Conservation (phyloP, 441 rosid species). For the Bruguiera hainesii region DNA sequence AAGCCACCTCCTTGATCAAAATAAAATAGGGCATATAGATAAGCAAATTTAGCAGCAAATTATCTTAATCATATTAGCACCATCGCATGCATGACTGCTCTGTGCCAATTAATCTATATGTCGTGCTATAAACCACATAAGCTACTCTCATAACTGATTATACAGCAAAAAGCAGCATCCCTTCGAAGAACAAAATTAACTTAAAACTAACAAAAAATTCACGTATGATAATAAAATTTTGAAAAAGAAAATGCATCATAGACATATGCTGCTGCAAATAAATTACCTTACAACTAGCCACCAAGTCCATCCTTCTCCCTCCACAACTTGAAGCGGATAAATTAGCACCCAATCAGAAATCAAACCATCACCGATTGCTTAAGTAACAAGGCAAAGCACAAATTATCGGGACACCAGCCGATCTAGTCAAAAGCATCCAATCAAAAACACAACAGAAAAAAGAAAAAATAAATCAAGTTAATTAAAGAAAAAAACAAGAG, state of each 20-base stretch:
- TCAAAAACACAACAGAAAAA: no score
- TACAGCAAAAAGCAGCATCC: no score
- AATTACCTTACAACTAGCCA: constrained; percentile 17
- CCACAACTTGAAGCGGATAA: constrained; percentile 26
- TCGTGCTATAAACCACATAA: no score
- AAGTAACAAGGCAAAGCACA: constrained; percentile 23
- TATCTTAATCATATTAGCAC: no score
- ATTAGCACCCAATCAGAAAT: constrained; percentile 12
- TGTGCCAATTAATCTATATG: no score
- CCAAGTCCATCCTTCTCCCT: constrained; percentile 27
- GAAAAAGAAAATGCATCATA: not conserved
- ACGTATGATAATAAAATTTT: not conserved
- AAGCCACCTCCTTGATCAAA: no score
- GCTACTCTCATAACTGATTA: no score
- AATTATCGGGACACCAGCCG: constrained; percentile 29
- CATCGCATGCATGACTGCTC: no score
- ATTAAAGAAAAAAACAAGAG: not conserved
- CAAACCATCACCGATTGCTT: constrained; percentile 25
- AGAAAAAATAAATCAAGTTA: constrained; percentile 11
- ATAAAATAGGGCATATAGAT: not conserved
- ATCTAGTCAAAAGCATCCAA: constrained; percentile 28
- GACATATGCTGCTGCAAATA: not conserved
- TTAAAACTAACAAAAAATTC: no score
- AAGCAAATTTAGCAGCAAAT: not conserved
- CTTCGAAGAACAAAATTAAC: no score